A percentile compares a stretch with the other conserved stretches of the same genome.
Conservation (phyloP, 2,329 filamentous ascomycete genomes). For the Xylariaceae sp. region DNA sequence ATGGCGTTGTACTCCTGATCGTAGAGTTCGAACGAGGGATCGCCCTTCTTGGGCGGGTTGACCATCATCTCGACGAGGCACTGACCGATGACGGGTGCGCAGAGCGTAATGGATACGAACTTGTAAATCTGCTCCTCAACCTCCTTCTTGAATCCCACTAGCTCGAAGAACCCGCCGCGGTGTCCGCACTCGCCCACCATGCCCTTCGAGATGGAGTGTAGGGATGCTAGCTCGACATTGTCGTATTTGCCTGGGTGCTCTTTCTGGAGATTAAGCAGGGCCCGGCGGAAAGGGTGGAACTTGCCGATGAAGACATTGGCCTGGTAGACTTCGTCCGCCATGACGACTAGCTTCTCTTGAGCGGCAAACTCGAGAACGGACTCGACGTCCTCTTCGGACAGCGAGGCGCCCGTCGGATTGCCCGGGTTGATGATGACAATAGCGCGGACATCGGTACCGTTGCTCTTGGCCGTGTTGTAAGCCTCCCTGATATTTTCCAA, state of each 20-base stretch:
- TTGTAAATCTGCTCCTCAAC: conserved; percentile 97
- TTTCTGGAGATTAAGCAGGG: conserved; percentile 79
- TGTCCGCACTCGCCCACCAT: conserved; percentile 99
- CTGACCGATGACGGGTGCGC: conserved; percentile 92
- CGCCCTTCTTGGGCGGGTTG: conserved; percentile 83
- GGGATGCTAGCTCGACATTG: conserved; percentile 81
- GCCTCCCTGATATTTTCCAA: conserved; percentile 74
- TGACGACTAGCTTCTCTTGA: conserved; percentile 81
- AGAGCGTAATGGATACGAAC: conserved; percentile 96
- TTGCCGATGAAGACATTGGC: conserved; percentile 95
- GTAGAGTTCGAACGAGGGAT: conserved; percentile 84
- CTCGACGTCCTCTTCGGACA: conserved; percentile 77
- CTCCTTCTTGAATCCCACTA: conserved; percentile 81
- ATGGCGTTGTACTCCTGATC: conserved; percentile 82
- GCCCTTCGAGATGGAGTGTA: conserved; percentile 95
- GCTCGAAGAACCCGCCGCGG: conserved; percentile 96
- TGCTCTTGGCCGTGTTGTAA: conserved; percentile 71
- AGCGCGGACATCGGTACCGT: conserved; percentile 84
- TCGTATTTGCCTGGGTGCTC: conserved; percentile 77
- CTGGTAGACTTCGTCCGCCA: conserved; percentile 98
- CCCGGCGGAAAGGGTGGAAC: conserved; percentile 95
- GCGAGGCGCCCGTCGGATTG: conserved; percentile 91
- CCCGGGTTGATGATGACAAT: conserved; percentile 98
- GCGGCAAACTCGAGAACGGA: conserved; percentile 85
- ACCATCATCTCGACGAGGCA: conserved; percentile 98